These are phyloP conservation scores for Monilinia aucupariae DNA, from an alignment of 2,329 filamentous ascomycete genomes.

Conservation along the genomic window DNA sequence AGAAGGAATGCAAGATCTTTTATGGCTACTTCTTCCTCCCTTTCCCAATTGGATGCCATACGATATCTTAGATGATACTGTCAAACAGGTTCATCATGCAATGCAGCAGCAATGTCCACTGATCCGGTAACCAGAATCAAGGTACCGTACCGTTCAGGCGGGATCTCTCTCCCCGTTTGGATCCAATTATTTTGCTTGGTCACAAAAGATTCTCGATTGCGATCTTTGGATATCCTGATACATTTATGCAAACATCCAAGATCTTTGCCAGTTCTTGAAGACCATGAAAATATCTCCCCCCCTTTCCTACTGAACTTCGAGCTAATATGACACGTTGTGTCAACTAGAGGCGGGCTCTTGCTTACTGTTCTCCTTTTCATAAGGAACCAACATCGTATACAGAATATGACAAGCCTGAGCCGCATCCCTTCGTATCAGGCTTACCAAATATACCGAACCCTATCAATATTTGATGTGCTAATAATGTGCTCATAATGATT, in stretches of 20 bases:
- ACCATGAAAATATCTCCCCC: not conserved
- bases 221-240: not conserved
- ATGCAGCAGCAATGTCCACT: constrained; percentile 16
- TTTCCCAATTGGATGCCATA: constrained; percentile 4
- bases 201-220: constrained; percentile 8
- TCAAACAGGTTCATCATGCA: constrained; percentile 11
- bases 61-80: constrained; percentile 10
- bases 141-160: constrained; percentile 13
- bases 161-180: constrained; percentile 7
- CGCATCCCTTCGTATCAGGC: constrained; percentile 12
- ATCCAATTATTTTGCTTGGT: constrained; percentile 3
- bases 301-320: not conserved
- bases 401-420: constrained; percentile 10
- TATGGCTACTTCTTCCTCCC: not conserved
- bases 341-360: not conserved
- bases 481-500: not conserved
- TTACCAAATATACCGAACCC: not conserved
- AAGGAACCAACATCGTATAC: not conserved
- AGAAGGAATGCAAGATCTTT: constrained; percentile 14
- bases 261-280: not conserved
- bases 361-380: not conserved
- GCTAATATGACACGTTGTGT: constrained; percentile 1
- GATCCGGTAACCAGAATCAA: not conserved
- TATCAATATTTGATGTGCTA: not conserved
- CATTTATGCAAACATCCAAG: constrained; percentile 3